These are phyloP conservation scores for Candida michaelii DNA, from an alignment of 805 yeast species.

Conservation along the genomic window DNA sequence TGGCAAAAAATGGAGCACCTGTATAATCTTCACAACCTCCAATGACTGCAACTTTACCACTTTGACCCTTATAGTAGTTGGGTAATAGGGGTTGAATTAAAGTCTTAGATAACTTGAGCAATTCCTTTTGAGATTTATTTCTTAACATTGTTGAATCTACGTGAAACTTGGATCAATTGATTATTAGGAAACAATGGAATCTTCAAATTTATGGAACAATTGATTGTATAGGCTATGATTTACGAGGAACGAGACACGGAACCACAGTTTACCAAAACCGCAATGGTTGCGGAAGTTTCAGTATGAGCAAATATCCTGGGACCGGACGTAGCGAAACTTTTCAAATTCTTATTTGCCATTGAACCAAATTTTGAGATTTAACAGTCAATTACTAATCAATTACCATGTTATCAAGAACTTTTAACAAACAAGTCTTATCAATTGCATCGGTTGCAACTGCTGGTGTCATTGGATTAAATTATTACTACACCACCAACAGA, in stretches of 20 bases:
- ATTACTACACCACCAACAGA: constrained; percentile 21
- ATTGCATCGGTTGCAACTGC: constrained; percentile 30
- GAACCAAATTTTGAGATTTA: too few species aligned
- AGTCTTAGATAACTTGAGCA: constrained; percentile 49
- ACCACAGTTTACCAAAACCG: background rate
- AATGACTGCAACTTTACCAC: constrained; percentile 79
- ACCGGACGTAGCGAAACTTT: background rate
- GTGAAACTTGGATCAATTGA: too few species aligned
- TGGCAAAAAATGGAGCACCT: constrained; percentile 93
- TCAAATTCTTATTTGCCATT: background rate
- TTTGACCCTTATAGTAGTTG: constrained; percentile 84
- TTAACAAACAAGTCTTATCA: constrained; percentile 27
- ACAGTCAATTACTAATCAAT: background rate
- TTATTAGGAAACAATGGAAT: too few species aligned
- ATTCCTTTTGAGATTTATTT: constrained; percentile 38
- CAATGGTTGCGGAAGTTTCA: constrained; percentile 1
- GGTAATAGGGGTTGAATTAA: constrained; percentile 77
- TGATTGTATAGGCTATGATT: too few species aligned
- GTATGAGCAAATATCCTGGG: background rate
- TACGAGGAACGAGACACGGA: background rate
- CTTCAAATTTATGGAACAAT: too few species aligned
- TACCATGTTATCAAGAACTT: constrained; percentile 22
- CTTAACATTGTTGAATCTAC: constrained; percentile 22
- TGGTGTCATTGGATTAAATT: constrained; percentile 36
- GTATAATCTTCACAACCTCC: constrained; percentile 97